Conservation (phyloP, 2,329 filamentous ascomycete genomes). For the Xylariaceae sp. region DNA sequence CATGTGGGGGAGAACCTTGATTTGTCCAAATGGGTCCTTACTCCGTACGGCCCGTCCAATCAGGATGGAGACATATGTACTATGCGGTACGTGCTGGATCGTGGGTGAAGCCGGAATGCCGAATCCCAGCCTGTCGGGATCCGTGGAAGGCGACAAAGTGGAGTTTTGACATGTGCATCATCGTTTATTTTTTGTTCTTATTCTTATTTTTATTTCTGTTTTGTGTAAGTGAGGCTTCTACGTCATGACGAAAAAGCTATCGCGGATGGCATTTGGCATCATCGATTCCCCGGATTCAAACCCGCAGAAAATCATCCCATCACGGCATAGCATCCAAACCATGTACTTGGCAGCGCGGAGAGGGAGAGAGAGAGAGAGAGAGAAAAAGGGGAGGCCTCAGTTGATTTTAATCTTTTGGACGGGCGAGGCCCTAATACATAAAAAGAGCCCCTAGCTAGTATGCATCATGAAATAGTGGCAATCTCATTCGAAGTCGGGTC, state of each 20-base stretch:
- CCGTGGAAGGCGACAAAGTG: not conserved
- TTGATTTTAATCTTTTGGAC: not conserved
- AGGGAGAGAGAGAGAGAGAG: too few relatives aligned
- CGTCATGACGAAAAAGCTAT: not conserved
- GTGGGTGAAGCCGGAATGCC: constrained; percentile 37
- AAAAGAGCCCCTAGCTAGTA: not conserved
- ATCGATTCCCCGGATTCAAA: constrained; percentile 21
- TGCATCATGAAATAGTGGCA: constrained; percentile 9
- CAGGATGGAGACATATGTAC: constrained; percentile 7
- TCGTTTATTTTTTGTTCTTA: constrained; percentile 1
- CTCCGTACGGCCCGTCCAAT: constrained; percentile 27
- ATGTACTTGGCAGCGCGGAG: constrained; percentile 21
- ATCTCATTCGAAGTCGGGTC: constrained; percentile 21
- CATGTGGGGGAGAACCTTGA: constrained; percentile 12
- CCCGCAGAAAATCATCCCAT: not conserved
- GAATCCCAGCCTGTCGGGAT: constrained; percentile 34
- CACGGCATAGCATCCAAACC: constrained; percentile 14
- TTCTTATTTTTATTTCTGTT: too few relatives aligned
- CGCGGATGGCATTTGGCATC: constrained; percentile 7
- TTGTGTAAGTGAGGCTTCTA: too few relatives aligned
- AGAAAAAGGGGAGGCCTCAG: not conserved
- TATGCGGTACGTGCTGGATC: constrained; percentile 5
- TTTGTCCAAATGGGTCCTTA: constrained; percentile 13
- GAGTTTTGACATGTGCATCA: constrained; percentile 6
- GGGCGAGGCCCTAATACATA: too few relatives aligned